Conservation (phyloP, 345 rosid genomes). For the Chamaenerion angustifolium region DNA sequence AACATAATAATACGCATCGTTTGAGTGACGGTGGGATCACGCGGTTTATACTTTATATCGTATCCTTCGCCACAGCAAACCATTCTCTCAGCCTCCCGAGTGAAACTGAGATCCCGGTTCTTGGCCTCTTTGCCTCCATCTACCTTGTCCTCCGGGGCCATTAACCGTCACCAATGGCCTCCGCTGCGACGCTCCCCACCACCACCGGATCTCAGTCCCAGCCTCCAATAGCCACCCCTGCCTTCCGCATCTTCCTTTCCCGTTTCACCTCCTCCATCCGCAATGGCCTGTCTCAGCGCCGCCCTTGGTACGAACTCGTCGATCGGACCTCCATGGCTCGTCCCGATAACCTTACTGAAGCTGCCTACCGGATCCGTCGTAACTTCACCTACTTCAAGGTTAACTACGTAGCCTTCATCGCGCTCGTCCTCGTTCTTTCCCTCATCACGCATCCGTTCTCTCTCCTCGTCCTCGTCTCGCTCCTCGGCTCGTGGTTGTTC, state of each 20-base stretch:
- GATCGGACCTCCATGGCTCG: constrained; percentile 13
- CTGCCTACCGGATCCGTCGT: constrained; percentile 13
- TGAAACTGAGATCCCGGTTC: background rate
- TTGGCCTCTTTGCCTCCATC: background rate
- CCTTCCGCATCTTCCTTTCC: constrained; percentile 13
- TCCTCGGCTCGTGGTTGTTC: constrained; percentile 13
- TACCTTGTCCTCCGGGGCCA: background rate
- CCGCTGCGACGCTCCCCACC: constrained; percentile 10
- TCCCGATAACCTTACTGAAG: constrained; percentile 13
- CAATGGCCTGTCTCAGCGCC: constrained; percentile 12
- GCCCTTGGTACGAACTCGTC: constrained; percentile 13
- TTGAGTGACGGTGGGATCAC: no score
- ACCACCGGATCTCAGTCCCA: constrained; percentile 4
- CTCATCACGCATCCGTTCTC: constrained; percentile 15
- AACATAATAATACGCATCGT: no score
- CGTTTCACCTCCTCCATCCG: constrained; percentile 11
- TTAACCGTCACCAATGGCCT: constrained; percentile 4
- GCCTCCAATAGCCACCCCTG: constrained; percentile 7
- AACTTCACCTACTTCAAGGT: constrained; percentile 15
- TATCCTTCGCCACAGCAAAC: no score
- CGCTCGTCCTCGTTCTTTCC: constrained; percentile 12
- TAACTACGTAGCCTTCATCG: constrained; percentile 11
- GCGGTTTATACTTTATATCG: no score
- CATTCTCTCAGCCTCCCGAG: no score
- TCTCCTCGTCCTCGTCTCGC: constrained; percentile 11